These are phyloP conservation scores for Omphalotus olearius DNA, from an alignment of 1,284 basidiomycete genomes.

Conservation along the genomic window DNA sequence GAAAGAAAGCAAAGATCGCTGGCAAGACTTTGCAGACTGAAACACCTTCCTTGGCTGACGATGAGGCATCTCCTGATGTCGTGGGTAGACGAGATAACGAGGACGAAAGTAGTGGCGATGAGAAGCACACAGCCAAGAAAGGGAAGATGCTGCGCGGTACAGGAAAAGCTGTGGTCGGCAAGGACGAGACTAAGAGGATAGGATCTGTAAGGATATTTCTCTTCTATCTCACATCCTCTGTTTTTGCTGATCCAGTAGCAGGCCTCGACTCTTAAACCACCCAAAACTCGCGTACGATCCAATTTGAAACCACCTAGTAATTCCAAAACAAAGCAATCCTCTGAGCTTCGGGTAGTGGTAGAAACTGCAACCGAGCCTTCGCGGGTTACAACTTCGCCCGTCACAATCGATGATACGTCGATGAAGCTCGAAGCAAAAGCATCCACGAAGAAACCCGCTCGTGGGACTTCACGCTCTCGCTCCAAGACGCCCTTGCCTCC, in stretches of 20 bases:
- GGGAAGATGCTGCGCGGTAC: slow-evolving; percentile 1
- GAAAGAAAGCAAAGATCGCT: background rate
- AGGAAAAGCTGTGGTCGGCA: background rate
- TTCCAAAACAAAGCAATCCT: background rate
- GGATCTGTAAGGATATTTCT: background rate
- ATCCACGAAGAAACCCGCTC: background rate
- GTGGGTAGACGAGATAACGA: slow-evolving; percentile 1
- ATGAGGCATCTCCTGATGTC: slow-evolving; percentile 17
- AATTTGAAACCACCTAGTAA: background rate
- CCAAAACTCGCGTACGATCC: background rate
- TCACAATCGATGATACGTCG: background rate
- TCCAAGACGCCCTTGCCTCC: slow-evolving; percentile 4
- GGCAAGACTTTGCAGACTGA: slow-evolving; percentile 1
- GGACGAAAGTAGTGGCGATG: slow-evolving; percentile 6
- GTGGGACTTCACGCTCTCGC: background rate
- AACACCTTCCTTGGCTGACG: slow-evolving; percentile 19
- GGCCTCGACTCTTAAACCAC: background rate
- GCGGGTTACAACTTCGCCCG: background rate
- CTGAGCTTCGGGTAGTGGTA: background rate
- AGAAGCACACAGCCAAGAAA: slow-evolving; percentile 3
- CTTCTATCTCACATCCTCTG: background rate
- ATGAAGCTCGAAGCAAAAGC: background rate
- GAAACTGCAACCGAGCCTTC: background rate
- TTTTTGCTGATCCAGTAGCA: background rate
- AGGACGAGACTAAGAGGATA: background rate